Percentiles rank a stretch among this genome's conserved stretches.
Evolutionary conservation across 345 rosid species (phyloP).

Genomic region (Isatis tinctoria): DNA sequence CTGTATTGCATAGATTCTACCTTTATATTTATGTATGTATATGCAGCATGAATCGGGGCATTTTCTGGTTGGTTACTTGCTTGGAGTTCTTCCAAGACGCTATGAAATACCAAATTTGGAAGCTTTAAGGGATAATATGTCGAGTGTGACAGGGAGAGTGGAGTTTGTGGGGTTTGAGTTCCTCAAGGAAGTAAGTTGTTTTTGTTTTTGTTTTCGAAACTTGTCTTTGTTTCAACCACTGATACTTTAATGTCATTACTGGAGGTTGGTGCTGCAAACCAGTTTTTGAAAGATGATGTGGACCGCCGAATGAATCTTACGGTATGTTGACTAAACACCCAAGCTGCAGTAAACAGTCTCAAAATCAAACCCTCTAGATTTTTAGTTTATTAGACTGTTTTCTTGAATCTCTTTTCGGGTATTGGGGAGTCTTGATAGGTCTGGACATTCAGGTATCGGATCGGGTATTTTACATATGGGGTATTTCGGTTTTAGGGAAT

Average conservation of each 20-base stretch:
- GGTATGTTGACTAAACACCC: background rate
- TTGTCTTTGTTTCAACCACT: background rate
- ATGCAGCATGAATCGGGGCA: constrained; percentile 61
- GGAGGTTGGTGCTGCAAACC: constrained; percentile 29
- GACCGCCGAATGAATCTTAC: background rate
- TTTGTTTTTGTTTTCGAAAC: background rate
- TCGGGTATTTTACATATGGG: too few species aligned
- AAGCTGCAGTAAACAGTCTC: background rate
- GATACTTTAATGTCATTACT: background rate
- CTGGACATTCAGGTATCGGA: too few species aligned
- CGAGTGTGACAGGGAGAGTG: constrained; percentile 38
- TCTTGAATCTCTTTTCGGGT: background rate
- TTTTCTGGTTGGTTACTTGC: constrained; percentile 55
- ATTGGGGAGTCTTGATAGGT: background rate
- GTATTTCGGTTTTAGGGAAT: too few species aligned
- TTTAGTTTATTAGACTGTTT: background rate
- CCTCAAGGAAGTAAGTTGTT: constrained; percentile 42
- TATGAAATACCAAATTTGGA: constrained; percentile 41
- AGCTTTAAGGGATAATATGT: constrained; percentile 12
- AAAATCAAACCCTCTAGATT: background rate
- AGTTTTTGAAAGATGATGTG: constrained; percentile 3
- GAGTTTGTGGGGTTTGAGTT: constrained; percentile 54
- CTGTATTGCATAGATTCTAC: background rate
- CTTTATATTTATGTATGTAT: too few species aligned
- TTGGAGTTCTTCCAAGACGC: constrained; percentile 57